Evolutionary conservation across 2,329 filamentous ascomycete species (phyloP).

Genomic region (Fusarium ambrosium): DNA sequence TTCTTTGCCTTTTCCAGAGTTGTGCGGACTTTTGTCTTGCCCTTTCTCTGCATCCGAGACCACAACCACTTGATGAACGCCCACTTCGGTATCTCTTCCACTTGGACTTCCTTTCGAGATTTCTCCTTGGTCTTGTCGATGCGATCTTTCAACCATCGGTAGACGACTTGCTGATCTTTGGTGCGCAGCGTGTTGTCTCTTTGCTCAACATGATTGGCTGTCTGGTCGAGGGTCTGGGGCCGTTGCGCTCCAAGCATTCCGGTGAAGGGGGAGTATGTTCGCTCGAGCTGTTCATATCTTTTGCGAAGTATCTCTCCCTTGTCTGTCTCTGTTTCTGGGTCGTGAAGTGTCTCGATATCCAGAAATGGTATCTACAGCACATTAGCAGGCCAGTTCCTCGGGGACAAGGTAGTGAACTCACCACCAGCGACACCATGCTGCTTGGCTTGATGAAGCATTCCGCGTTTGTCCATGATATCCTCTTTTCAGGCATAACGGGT

Average conservation of each 20-base stretch:
- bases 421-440: neutral
- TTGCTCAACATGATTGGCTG: neutral
- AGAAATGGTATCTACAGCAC: neutral
- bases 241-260: neutral
- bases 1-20: neutral
- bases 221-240: neutral
- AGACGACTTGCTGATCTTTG: neutral
- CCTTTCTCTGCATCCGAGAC: neutral
- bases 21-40: neutral
- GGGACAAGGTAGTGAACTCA: accelerated
- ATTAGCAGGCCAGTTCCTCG: too few species aligned
- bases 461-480: neutral
- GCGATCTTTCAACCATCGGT: neutral
- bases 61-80: neutral
- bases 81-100: neutral
- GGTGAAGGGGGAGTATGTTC: neutral
- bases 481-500: neutral
- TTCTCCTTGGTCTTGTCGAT: neutral
- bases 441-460: neutral
- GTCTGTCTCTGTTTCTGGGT: neutral
- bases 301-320: neutral
- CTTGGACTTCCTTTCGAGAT: neutral
- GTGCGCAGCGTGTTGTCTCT: neutral
- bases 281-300: neutral
- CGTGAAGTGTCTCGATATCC: neutral